Base-by-base conservation (phyloP, 768 basidiomycete genomes). In the Infundibulicybe gibba region DNA sequence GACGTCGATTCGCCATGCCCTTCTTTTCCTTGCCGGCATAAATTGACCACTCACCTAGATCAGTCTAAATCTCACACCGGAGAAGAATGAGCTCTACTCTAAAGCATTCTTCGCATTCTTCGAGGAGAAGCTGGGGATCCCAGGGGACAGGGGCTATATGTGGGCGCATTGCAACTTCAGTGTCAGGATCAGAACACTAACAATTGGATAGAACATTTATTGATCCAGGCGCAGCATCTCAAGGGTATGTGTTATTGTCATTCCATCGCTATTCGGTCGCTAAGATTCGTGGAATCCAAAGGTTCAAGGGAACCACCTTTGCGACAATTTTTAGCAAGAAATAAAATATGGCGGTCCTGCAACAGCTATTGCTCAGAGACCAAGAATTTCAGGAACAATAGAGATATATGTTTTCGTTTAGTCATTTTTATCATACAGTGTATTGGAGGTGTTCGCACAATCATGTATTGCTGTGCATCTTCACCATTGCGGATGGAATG, bases 61-160 rank as follows among this genome's bases (percentile, higher is more conserved):
- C 37, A 80, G 77, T 57, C 62, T 88, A 59, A 78, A 82, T 54
- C 64, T 81, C 47, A 74, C 65, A 38, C 66, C 72, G 0, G 59
- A 73, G 32, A 49, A 54, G 34, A 81, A 82, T 46, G 74, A 75
- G 47, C 49, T 49, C 33, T 86, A 82, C 62, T 80, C 81, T 61
- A 74, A 74, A 53, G 66, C 59, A 2, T 71, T 87, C 47, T 79
- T 79, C 43, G 57, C 64, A 9, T 84, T 74, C 60, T 73, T 87
- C 56, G 57, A 77, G 50, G 60, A 71, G 54, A 79, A 79, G 47
- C 64, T 88, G 2, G 75, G 74, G 5, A 60, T 77, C 14, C 61
- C 65, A 0, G 71, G 64, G 1, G 65, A 80, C 51, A 73, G 83
- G 40, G 83, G 81, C 41, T 85, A 86, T 55, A 79, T 87, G 80